A percentile compares a stretch with the other conserved stretches of the same genome.
Conservation (phyloP, 192 early-diverging fungal genomes). For the Coemansia javaensis region DNA sequence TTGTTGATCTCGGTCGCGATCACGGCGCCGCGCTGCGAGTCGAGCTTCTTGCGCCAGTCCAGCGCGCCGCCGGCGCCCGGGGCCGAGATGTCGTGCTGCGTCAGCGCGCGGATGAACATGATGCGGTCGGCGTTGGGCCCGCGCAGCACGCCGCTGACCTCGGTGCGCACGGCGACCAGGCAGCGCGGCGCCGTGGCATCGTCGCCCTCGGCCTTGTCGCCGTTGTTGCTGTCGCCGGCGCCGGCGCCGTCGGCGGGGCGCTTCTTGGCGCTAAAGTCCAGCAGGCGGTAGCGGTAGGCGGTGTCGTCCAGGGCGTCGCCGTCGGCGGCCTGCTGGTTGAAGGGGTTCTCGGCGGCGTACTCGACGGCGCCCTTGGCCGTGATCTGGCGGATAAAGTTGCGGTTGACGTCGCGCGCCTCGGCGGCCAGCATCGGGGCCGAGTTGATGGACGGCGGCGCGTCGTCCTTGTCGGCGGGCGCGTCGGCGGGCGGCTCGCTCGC, state of each 20-base stretch:
- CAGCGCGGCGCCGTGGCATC: constrained; percentile 54
- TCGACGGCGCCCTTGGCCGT: constrained; percentile 51
- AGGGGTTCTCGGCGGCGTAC: constrained; percentile 73
- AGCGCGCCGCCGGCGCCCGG: constrained; percentile 80
- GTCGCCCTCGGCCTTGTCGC: constrained; percentile 31
- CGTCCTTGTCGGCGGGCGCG: constrained; percentile 75
- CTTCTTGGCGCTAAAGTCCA: constrained; percentile 59
- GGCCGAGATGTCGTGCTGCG: constrained; percentile 88
- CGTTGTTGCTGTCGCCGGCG: too few species aligned
- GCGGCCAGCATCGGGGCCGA: constrained; percentile 73
- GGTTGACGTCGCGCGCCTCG: constrained; percentile 85
- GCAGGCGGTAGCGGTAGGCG: constrained; percentile 87
- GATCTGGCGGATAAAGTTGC: constrained; percentile 78
- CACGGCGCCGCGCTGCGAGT: constrained; percentile 91
- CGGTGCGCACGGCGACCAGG: constrained; percentile 79
- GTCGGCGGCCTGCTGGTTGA: constrained; percentile 52
- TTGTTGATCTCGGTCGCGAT: constrained; percentile 98
- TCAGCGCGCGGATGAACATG: constrained; percentile 76
- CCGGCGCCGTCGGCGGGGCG: constrained; percentile 8
- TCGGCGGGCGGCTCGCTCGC: constrained; percentile 87
- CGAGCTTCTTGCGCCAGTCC: constrained; percentile 92
- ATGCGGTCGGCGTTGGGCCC: constrained; percentile 40
- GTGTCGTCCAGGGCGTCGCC: constrained; percentile 54
- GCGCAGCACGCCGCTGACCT: constrained; percentile 74
- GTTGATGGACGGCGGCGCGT: constrained; percentile 81